These are phyloP conservation scores for Candida coleopterorum DNA, from an alignment of 805 yeast genomes.

Conservation along the genomic window DNA sequence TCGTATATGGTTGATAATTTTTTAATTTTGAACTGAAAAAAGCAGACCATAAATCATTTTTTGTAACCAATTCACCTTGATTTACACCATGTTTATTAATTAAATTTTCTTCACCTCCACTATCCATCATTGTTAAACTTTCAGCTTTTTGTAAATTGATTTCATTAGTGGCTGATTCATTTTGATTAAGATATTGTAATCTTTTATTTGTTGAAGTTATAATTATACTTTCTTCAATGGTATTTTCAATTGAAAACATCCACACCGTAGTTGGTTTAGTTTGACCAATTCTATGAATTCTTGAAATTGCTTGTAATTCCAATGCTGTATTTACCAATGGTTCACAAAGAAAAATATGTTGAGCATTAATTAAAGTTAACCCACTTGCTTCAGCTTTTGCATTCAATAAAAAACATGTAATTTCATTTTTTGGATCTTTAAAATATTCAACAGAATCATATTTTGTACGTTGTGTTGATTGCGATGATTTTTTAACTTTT, in stretches of 20 bases:
- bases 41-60: constrained; percentile 59
- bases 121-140: constrained; percentile 48
- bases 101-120: constrained; percentile 46
- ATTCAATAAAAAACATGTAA: constrained; percentile 83
- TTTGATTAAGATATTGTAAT: constrained; percentile 31
- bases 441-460: constrained; percentile 51
- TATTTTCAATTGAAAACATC: constrained; percentile 79
- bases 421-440: constrained; percentile 47
- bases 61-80: constrained; percentile 57
- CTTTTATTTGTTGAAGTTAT: constrained; percentile 62
- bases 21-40: constrained; percentile 38
- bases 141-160: constrained; percentile 37
- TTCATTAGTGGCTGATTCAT: constrained; percentile 4
- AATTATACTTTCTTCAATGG: constrained; percentile 87
- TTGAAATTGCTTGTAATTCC: constrained; percentile 86
- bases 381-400: constrained; percentile 90
- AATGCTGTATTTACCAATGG: constrained; percentile 85
- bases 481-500: constrained; percentile 8
- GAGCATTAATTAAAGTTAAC: constrained; percentile 83
- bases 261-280: constrained; percentile 76
- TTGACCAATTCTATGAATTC: constrained; percentile 93
- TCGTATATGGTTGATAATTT: constrained; percentile 8
- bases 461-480: constrained; percentile 22
- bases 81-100: constrained; percentile 32
- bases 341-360: constrained; percentile 87